phyloP scores from a whole-genome alignment of 2,329 filamentous ascomycete species.

The Penicillium hordei region DNA sequence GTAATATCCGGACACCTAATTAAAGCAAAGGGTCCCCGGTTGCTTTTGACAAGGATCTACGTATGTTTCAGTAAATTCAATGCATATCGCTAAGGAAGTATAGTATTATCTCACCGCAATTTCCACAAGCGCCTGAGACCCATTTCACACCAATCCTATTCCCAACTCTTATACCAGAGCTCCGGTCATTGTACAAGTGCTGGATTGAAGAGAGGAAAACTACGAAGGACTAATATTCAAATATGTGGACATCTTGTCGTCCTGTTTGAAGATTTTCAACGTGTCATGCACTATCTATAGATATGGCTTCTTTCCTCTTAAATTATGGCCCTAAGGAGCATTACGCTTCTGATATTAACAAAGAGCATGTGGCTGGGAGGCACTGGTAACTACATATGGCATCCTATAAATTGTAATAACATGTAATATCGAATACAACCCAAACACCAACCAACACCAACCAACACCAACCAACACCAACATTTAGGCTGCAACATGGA shows the following conservation, averaged over 20 bases:
- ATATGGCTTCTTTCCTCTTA: neutral
- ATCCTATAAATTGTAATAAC: neutral
- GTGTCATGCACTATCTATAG: neutral
- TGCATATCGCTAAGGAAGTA: neutral
- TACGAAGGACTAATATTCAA: neutral
- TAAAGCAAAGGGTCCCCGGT: neutral
- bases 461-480: neutral
- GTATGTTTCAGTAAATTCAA: too few relatives aligned
- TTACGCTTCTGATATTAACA: neutral
- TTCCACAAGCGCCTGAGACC: neutral
- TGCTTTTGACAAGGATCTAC: neutral
- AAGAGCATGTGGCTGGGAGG: neutral
- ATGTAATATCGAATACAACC: neutral
- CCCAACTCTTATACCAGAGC: neutral
- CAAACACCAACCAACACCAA: neutral
- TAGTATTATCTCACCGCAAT: neutral
- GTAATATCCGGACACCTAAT: neutral
- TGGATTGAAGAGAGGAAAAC: neutral
- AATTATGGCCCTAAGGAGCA: neutral
- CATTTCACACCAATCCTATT: neutral
- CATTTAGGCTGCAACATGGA: neutral
- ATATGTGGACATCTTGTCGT: neutral
- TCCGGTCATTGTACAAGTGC: neutral
- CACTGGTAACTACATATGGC: neutral
- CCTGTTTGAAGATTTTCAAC: neutral